A percentile compares a stretch with the other conserved stretches of the same genome.
These are phyloP conservation scores for Echinosophora koreensis DNA, from an alignment of 306 rosid genomes.

Conservation along the genomic window DNA sequence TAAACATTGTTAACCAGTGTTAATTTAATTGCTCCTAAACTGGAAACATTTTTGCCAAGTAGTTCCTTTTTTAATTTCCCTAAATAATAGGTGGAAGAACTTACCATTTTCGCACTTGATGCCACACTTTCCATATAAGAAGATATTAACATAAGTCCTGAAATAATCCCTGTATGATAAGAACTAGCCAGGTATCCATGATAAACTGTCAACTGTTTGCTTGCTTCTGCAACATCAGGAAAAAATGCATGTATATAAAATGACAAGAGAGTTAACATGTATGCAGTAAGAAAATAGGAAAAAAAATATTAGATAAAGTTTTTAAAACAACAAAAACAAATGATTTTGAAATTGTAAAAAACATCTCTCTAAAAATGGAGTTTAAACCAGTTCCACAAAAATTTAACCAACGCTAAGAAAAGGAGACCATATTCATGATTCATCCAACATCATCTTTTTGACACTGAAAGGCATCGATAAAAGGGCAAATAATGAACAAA, in stretches of 20 bases:
- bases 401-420: conserved; percentile 18
- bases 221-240: conserved; percentile 56
- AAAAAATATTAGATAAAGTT: neutral
- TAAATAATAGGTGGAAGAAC: conserved; percentile 43
- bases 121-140: conserved; percentile 75
- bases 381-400: conserved; percentile 24
- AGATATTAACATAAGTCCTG: conserved; percentile 85
- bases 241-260: conserved; percentile 19
- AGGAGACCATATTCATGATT: neutral
- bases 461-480: neutral
- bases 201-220: conserved; percentile 66
- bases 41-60: conserved; percentile 1
- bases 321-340: neutral
- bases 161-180: conserved; percentile 89
- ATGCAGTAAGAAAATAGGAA: conserved; percentile 19
- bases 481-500: conserved; percentile 9
- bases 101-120: conserved; percentile 67
- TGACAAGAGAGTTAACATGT: conserved; percentile 4
- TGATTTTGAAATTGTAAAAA: neutral
- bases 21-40: neutral
- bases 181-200: conserved; percentile 93
- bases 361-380: neutral
- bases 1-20: neutral
- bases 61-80: conserved; percentile 19
- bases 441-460: conserved; percentile 17